Evolutionary conservation across 768 basidiomycete species (phyloP).

Genomic region (Hygrocybe punicea): DNA sequence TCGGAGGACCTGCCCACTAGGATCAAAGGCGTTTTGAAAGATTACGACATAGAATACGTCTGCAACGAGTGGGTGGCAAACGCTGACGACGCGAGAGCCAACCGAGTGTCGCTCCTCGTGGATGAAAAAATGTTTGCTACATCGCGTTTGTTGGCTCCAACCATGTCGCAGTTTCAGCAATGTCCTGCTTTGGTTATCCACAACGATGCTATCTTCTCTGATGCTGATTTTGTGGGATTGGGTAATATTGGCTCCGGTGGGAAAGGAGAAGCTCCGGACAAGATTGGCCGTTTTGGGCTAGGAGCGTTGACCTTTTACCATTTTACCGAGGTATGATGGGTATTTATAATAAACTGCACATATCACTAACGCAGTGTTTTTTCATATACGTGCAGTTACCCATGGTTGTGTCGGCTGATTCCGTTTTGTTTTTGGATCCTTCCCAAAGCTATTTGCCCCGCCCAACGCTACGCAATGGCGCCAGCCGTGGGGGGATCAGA

Average conservation of each 20-base stretch:
- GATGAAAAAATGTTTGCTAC: constrained; percentile 26
- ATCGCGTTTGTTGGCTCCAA: constrained; percentile 30
- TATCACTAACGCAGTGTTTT: too few species aligned
- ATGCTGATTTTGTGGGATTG: constrained; percentile 46
- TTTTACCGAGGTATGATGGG: constrained; percentile 43
- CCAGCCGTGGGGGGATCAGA: too few species aligned
- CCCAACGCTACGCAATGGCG: too few species aligned
- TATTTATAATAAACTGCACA: too few species aligned
- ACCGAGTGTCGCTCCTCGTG: constrained; percentile 38
- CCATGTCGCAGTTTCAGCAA: constrained; percentile 34
- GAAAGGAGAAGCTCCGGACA: constrained; percentile 35
- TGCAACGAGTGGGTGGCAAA: constrained; percentile 53
- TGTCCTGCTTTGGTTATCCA: constrained; percentile 43
- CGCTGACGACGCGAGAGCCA: constrained; percentile 48
- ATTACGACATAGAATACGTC: constrained; percentile 44
- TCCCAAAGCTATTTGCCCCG: constrained; percentile 21
- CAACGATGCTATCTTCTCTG: constrained; percentile 42
- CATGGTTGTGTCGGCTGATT: constrained; percentile 31
- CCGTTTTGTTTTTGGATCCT: constrained; percentile 45
- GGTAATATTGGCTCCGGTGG: constrained; percentile 45
- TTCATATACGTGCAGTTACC: constrained; percentile 19
- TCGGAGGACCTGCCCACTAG: constrained; percentile 39
- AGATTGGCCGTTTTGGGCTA: constrained; percentile 51
- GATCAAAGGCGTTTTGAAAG: constrained; percentile 42
- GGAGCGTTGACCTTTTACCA: constrained; percentile 54